Evolutionary conservation across 2,329 filamentous ascomycete genomes (phyloP), one percentile per base, ranked within the genome.

Genomic region (Clonostachys byssicola): DNA sequence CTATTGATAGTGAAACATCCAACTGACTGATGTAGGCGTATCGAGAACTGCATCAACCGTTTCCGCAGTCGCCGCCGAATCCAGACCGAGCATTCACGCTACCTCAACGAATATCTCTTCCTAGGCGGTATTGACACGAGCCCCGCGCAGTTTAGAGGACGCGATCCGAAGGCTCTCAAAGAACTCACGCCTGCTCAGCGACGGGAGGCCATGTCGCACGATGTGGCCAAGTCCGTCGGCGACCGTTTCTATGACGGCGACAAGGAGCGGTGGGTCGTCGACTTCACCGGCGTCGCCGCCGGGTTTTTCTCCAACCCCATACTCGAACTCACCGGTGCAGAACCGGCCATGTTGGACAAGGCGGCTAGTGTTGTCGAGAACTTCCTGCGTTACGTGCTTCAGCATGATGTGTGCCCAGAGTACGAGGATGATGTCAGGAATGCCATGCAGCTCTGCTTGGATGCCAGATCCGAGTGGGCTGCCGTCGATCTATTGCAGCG

Each of bases 381-480:
- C 60, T 97, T 97, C 60, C 80, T 96, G 52, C 88, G 89, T 53
- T 99, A 96, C 55, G 73, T 97, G 1, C 73, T 92, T 10, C 80
- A 87, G 50, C 92, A 97, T 59, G 80, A 88, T 36, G 92, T 95
- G 14, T 96, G 91, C 58, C 86, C 88, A 0, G 94, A 97, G 62
- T 88, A 92, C 60, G 72, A 66, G 0, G 70, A 76, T 1, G 80
- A 92, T 52, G 74, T 97, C 49, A 67, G 79, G 14, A 70, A 75
- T 1, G 90, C 92, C 0, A 72, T 86, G 8, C 62, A 63, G 2
- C 62, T 92, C 30, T 95, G 90, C 56, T 76, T 83, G 17, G 60
- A 73, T 13, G 89, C 88, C 2, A 74, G 81, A 4, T 58, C 69
- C 2, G 89, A 97, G 64, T 73, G 94, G 35, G 78, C 79, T 51